Evolutionary conservation across 2,329 filamentous ascomycete genomes (phyloP).

Genomic region (Claviceps paspali): DNA sequence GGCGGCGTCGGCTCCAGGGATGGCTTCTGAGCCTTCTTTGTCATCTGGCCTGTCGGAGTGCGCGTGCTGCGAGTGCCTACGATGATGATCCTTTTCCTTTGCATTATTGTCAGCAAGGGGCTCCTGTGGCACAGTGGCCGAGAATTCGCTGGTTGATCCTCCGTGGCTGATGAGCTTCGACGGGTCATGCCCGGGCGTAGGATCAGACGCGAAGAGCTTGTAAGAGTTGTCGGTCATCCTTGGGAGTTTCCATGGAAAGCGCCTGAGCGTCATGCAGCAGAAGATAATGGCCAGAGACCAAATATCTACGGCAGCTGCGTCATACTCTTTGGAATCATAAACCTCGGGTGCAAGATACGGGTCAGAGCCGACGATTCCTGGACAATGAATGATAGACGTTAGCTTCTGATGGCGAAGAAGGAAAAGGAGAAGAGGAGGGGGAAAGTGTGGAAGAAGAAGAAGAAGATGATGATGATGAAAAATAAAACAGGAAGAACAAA

Average conservation of each 20-base stretch:
- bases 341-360: slow-evolving; percentile 95
- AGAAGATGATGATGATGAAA: too few species aligned
- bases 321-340: slow-evolving; percentile 84
- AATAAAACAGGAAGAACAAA: too few species aligned
- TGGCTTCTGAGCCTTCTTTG: slow-evolving; percentile 2
- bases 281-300: slow-evolving; percentile 98
- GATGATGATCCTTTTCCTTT: slow-evolving; percentile 12
- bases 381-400: slow-evolving; percentile 12
- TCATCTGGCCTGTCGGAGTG: slow-evolving; percentile 1
- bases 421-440: background rate
- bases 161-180: slow-evolving; percentile 33
- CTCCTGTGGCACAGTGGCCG: slow-evolving; percentile 23
- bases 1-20: slow-evolving; percentile 6
- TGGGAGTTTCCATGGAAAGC: slow-evolving; percentile 96
- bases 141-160: slow-evolving; percentile 28
- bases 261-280: slow-evolving; percentile 90
- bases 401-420: slow-evolving; percentile 3
- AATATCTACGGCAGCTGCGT: slow-evolving; percentile 85
- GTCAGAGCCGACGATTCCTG: slow-evolving; percentile 64
- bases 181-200: slow-evolving; percentile 57
- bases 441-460: background rate
- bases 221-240: slow-evolving; percentile 86
- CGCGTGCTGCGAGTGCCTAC: slow-evolving; percentile 2
- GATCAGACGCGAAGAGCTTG: slow-evolving; percentile 77
- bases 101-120: slow-evolving; percentile 20